Percentiles rank a stretch among this genome's conserved stretches.
These are phyloP conservation scores for Pseudonitzschia multistriata DNA, from an alignment of 108 stramenopile species.

Conservation along the genomic window DNA sequence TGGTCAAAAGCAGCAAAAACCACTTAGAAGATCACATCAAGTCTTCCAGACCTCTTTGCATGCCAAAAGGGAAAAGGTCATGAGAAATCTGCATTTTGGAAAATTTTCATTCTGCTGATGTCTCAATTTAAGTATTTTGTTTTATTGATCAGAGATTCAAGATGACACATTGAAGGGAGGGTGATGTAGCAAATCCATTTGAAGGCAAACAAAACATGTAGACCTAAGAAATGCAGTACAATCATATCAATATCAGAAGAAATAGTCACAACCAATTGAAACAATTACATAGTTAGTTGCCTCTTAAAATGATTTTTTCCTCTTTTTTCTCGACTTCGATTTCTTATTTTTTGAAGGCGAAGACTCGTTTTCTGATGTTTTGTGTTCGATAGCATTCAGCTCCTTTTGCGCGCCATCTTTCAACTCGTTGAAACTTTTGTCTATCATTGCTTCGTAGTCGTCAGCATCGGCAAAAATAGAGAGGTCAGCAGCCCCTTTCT, in stretches of 20 bases:
- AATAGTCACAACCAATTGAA: not conserved
- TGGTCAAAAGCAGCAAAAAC: too few species aligned
- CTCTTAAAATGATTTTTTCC: slow-evolving; percentile 1
- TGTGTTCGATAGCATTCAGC: not conserved
- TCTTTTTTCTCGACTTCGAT: slow-evolving; percentile 16
- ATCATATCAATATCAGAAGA: not conserved
- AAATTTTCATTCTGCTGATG: too few species aligned
- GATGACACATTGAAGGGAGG: too few species aligned
- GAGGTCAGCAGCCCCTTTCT: slow-evolving; percentile 21
- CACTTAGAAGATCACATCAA: too few species aligned
- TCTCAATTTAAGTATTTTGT: too few species aligned
- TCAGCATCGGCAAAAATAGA: slow-evolving; percentile 59
- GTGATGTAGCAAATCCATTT: too few species aligned
- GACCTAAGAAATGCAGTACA: too few species aligned
- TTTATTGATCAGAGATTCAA: too few species aligned
- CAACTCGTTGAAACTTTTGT: slow-evolving; percentile 25
- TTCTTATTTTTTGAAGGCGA: slow-evolving; percentile 1
- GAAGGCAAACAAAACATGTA: too few species aligned
- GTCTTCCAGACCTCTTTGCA: too few species aligned
- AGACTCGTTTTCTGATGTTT: not conserved
- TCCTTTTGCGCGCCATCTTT: slow-evolving; percentile 6
- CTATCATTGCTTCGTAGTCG: slow-evolving; percentile 62
- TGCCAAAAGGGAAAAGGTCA: too few species aligned
- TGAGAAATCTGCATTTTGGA: too few species aligned
- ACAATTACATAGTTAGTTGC: not conserved